These are phyloP conservation scores for Cairneyella variabilis DNA, from an alignment of 495 filamentous ascomycete species.

Conservation along the genomic window DNA sequence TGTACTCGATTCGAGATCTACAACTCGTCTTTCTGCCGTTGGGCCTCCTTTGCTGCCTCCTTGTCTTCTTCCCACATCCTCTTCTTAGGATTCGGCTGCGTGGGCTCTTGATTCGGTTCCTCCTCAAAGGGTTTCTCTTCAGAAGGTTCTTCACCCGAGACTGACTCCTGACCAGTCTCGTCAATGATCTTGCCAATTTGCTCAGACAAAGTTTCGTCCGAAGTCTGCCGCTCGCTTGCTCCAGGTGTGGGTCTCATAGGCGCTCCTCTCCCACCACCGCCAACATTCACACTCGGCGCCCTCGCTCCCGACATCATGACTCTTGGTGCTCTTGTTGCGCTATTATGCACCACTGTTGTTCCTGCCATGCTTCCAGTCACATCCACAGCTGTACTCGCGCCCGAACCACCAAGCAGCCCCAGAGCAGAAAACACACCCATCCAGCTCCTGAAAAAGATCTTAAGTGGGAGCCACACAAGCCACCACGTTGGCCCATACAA, in stretches of 20 bases:
- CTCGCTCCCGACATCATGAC: conserved; percentile 14
- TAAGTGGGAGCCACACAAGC: conserved; percentile 77
- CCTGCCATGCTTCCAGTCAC: conserved; percentile 27
- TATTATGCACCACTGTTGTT: conserved; percentile 39
- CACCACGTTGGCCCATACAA: conserved; percentile 90
- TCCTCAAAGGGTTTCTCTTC: conserved; percentile 44
- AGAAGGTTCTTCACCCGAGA: conserved; percentile 42
- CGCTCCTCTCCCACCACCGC: conserved; percentile 21
- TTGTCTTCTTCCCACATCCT: conserved; percentile 65
- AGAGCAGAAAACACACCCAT: conserved; percentile 40
- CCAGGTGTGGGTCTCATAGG: conserved; percentile 4
- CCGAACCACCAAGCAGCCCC: conserved; percentile 35
- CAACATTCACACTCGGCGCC: conserved; percentile 22
- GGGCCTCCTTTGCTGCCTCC: conserved; percentile 30
- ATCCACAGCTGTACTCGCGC: conserved; percentile 27
- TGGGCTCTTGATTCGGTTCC: conserved; percentile 40
- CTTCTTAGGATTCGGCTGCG: conserved; percentile 71
- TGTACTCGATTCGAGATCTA: conserved; percentile 26
- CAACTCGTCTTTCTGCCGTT: conserved; percentile 50
- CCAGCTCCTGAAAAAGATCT: conserved; percentile 47
- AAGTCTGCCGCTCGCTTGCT: conserved; percentile 11
- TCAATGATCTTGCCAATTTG: conserved; percentile 49
- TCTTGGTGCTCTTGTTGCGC: conserved; percentile 34
- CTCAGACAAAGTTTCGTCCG: conserved; percentile 35
- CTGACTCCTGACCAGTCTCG: conserved; percentile 34